phyloP scores from a whole-genome alignment of 768 basidiomycete genomes.

The Agaricus bisporus region DNA sequence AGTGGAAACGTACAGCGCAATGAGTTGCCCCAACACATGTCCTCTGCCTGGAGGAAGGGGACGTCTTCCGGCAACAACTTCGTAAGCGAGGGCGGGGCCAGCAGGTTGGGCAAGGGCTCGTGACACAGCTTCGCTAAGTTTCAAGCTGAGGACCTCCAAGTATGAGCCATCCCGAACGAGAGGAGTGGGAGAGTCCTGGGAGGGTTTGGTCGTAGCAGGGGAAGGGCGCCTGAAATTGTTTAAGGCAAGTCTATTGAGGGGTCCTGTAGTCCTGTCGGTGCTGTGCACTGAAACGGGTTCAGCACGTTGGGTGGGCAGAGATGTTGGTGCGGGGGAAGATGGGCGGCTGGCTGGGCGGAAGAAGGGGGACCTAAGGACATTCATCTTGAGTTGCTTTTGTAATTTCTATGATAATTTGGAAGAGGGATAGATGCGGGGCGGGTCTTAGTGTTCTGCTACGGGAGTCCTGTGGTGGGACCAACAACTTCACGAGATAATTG shows the following conservation, averaged over 20 bases:
- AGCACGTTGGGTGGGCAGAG: not conserved
- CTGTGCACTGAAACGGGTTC: constrained; percentile 19
- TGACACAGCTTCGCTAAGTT: constrained; percentile 77
- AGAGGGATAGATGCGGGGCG: constrained; percentile 7
- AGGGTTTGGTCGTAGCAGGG: constrained; percentile 32
- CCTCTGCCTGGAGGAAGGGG: constrained; percentile 76
- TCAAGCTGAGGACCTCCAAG: constrained; percentile 68
- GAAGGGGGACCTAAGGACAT: constrained; percentile 63
- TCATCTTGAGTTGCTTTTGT: constrained; percentile 35
- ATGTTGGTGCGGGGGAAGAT: constrained; percentile 46
- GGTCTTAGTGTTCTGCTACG: constrained; percentile 21
- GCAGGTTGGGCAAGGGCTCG: constrained; percentile 65
- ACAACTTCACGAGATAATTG: constrained; percentile 28
- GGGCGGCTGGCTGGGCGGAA: constrained; percentile 61
- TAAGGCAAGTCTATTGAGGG: constrained; percentile 54
- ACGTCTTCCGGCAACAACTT: constrained; percentile 58
- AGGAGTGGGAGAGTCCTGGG: constrained; percentile 31
- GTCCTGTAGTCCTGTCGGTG: constrained; percentile 41
- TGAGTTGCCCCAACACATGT: constrained; percentile 55
- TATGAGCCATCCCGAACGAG: constrained; percentile 77
- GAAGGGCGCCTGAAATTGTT: constrained; percentile 54
- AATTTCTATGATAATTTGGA: constrained; percentile 9
- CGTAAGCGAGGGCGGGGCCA: constrained; percentile 43
- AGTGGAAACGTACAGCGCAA: constrained; percentile 53
- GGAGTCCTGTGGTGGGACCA: constrained; percentile 26